Conservation (phyloP, 169 alveolate species). For the Plasmodium ovale region DNA sequence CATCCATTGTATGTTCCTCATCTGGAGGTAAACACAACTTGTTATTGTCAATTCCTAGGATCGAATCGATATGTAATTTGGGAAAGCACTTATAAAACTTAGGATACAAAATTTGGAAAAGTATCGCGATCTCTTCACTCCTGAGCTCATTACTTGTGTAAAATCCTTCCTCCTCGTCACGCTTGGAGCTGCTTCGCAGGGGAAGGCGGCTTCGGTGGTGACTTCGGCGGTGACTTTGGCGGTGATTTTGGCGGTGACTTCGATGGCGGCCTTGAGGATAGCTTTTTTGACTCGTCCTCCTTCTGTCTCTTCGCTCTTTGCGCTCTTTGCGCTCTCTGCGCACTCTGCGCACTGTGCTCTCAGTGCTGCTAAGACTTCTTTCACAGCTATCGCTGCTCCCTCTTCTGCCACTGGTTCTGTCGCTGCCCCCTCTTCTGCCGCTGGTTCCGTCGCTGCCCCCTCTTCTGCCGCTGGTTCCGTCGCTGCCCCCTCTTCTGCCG, state of each 20-base stretch:
- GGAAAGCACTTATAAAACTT: constrained; percentile 19
- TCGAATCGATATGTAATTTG: constrained; percentile 1
- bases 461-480: background rate
- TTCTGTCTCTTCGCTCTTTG: too few species aligned
- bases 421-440: background rate
- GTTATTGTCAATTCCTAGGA: background rate
- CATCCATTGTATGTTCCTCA: background rate
- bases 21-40: background rate
- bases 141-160: background rate
- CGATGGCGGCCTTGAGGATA: too few species aligned
- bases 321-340: too few species aligned
- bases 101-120: constrained; percentile 13
- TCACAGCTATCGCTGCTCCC: background rate
- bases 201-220: too few species aligned
- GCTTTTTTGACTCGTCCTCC: too few species aligned
- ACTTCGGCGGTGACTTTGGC: too few species aligned
- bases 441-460: background rate
- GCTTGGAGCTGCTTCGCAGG: background rate
- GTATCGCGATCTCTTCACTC: background rate
- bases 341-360: too few species aligned
- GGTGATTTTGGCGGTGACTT: too few species aligned
- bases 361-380: too few species aligned
- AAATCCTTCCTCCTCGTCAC: background rate
- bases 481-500: background rate
- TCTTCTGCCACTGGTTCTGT: background rate